phyloP scores from a whole-genome alignment of 192 early-diverging fungal species.

The Backusella australiensis region DNA sequence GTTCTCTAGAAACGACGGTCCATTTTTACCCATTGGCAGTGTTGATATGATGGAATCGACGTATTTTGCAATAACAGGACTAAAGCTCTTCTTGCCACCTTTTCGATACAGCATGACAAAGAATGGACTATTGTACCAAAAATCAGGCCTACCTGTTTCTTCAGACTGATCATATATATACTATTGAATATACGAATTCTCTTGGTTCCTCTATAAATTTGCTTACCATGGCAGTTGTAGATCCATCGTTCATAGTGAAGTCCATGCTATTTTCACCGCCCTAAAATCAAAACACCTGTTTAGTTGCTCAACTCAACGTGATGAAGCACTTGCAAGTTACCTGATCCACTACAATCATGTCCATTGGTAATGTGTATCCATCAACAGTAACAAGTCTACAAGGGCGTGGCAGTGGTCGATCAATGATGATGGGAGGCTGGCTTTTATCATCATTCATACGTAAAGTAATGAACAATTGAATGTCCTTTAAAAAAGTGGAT shows the following conservation, averaged over 20 bases:
- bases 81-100: not conserved
- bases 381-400: not conserved
- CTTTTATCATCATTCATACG: not conserved
- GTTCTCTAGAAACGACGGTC: not conserved
- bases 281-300: not conserved
- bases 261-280: not conserved
- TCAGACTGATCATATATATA: not conserved
- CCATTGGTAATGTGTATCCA: conserved; percentile 1
- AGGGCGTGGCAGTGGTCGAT: not conserved
- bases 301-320: not conserved
- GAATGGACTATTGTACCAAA: not conserved
- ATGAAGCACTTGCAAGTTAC: not conserved
- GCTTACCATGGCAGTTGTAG: not conserved
- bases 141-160: not conserved
- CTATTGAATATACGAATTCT: not conserved
- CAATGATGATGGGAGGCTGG: not conserved
- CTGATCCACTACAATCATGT: not conserved
- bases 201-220: not conserved
- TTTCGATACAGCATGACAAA: not conserved
- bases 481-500: not conserved
- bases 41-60: not conserved
- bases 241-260: not conserved
- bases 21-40: too few relatives aligned
- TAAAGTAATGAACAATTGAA: not conserved
- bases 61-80: not conserved